phyloP scores from a whole-genome alignment of 768 basidiomycete genomes.

The Naematelia aurantialba region DNA sequence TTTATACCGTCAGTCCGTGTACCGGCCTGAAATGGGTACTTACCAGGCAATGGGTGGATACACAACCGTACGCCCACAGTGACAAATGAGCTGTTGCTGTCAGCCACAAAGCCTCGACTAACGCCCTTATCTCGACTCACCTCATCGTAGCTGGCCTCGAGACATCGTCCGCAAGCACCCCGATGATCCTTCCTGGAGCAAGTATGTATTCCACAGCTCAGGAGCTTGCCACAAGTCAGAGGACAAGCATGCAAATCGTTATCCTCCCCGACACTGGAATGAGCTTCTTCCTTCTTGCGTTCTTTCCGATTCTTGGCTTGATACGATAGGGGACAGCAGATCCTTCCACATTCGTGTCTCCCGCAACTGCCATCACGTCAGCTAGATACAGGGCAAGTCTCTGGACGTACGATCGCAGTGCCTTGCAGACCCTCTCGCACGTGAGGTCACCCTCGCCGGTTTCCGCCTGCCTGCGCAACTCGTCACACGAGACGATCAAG shows the following conservation, averaged over 20 bases:
- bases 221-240: conserved; percentile 67
- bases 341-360: conserved; percentile 73
- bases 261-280: conserved; percentile 55
- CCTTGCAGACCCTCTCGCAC: conserved; percentile 75
- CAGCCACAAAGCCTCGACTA: conserved; percentile 3
- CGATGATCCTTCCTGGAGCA: conserved; percentile 80
- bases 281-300: conserved; percentile 58
- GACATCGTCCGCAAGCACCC: conserved; percentile 74
- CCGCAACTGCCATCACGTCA: conserved; percentile 59
- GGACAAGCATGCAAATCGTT: conserved; percentile 72
- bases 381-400: not conserved
- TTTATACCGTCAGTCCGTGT: too few species aligned
- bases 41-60: conserved; percentile 66
- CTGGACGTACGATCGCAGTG: conserved; percentile 57
- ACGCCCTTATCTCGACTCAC: conserved; percentile 51
- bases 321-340: conserved; percentile 85
- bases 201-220: conserved; percentile 67
- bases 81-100: conserved; percentile 62
- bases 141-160: conserved; percentile 90
- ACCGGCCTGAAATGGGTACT: too few species aligned
- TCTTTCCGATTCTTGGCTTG: conserved; percentile 54
- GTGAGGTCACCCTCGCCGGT: conserved; percentile 58
- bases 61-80: conserved; percentile 73
- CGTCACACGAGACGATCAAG: conserved; percentile 58
- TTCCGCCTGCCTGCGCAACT: conserved; percentile 50